Percentiles rank a stretch among this genome's conserved stretches.
Conservation (phyloP, 2,329 filamentous ascomycete genomes). For the Sclerotinia nivalis region DNA sequence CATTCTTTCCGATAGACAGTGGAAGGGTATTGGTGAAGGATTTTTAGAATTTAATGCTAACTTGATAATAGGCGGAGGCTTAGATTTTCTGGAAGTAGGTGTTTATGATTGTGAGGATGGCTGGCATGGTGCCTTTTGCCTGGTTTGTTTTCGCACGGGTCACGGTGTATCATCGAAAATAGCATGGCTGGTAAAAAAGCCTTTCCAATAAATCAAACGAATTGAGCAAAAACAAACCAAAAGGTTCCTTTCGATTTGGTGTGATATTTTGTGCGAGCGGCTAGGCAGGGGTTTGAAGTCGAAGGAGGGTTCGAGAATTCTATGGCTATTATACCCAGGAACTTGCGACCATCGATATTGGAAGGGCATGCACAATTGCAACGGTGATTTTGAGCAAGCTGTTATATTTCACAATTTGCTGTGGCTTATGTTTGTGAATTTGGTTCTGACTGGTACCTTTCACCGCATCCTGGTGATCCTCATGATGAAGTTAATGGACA, state of each 20-base stretch:
- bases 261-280: slow-evolving; percentile 24
- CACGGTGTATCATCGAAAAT: slow-evolving; percentile 41
- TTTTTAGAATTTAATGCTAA: slow-evolving; percentile 26
- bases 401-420: slow-evolving; percentile 6
- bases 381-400: slow-evolving; percentile 18
- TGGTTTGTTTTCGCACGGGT: slow-evolving; percentile 32
- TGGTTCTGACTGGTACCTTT: slow-evolving; percentile 1
- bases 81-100: slow-evolving; percentile 34
- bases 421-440: slow-evolving; percentile 13
- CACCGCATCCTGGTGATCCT: background rate
- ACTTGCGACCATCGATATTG: slow-evolving; percentile 5
- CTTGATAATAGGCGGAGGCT: slow-evolving; percentile 38
- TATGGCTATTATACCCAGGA: slow-evolving; percentile 4
- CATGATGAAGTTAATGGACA: slow-evolving; percentile 9
- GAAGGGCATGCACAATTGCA: slow-evolving; percentile 1
- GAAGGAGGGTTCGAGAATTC: slow-evolving; percentile 10
- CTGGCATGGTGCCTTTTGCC: slow-evolving; percentile 30
- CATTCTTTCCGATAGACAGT: background rate
- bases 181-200: slow-evolving; percentile 40
- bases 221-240: slow-evolving; percentile 34
- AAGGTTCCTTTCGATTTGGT: slow-evolving; percentile 19
- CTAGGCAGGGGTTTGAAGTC: background rate
- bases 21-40: background rate
- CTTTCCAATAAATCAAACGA: slow-evolving; percentile 39
- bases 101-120: slow-evolving; percentile 33